Evolutionary conservation across 768 basidiomycete species (phyloP).

Genomic region (Neoboletus brunneissimus): DNA sequence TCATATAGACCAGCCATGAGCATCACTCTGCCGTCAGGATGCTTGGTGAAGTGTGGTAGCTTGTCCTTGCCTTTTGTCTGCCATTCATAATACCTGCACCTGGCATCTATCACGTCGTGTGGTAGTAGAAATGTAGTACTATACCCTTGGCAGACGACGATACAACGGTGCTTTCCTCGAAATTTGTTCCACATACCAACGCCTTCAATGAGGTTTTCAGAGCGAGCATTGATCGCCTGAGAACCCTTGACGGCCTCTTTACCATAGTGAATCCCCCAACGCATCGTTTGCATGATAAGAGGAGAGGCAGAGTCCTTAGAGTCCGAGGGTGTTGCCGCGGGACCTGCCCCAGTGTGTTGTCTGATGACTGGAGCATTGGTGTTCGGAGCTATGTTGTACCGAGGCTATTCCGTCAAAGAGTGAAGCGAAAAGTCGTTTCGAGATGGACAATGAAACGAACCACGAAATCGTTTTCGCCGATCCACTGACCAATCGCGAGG

Average conservation of each 20-base stretch:
- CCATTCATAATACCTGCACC: conserved; percentile 89
- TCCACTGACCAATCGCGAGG: conserved; percentile 55
- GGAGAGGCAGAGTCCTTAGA: conserved; percentile 6
- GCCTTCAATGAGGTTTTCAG: conserved; percentile 73
- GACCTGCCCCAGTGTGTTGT: conserved; percentile 33
- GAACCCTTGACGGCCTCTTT: conserved; percentile 56
- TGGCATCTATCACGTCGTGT: background rate
- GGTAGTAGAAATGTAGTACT: background rate
- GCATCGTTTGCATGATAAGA: conserved; percentile 76
- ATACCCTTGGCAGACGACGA: conserved; percentile 79
- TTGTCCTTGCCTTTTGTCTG: conserved; percentile 77
- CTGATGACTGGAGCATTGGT: conserved; percentile 73
- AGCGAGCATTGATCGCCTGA: conserved; percentile 88
- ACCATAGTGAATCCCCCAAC: conserved; percentile 79
- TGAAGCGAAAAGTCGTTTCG: background rate
- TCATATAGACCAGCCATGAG: conserved; percentile 91
- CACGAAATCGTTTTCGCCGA: conserved; percentile 55
- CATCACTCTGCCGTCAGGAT: conserved; percentile 61
- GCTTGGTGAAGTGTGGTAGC: conserved; percentile 78
- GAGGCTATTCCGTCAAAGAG: conserved; percentile 28
- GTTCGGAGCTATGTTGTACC: conserved; percentile 85
- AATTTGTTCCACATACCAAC: conserved; percentile 84
- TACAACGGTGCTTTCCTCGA: conserved; percentile 79
- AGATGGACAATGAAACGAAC: conserved; percentile 29
- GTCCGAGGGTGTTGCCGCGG: background rate